phyloP scores from a whole-genome alignment of 495 filamentous ascomycete species.

The Apiosordaria backusii region DNA sequence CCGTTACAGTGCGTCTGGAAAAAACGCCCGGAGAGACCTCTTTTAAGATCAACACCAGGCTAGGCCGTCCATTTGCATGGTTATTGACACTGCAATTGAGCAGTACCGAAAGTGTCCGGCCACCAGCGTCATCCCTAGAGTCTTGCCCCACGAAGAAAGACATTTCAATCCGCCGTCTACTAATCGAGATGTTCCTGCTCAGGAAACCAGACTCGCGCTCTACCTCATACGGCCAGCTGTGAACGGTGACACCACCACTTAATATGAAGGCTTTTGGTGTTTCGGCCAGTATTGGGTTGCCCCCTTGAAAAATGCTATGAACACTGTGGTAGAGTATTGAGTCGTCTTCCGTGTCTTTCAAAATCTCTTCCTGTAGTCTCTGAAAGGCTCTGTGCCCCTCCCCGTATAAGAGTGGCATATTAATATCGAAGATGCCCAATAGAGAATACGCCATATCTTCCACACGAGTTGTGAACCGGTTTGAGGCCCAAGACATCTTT shows the following conservation, averaged over 20 bases:
- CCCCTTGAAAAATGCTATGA: no score
- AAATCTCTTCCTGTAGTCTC: slow-evolving; percentile 21
- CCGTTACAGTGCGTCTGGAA: neutral
- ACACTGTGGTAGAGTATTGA: slow-evolving; percentile 7
- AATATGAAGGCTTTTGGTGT: neutral
- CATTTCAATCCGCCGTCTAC: slow-evolving; percentile 1
- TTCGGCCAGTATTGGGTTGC: neutral
- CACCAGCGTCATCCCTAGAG: neutral
- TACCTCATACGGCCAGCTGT: slow-evolving; percentile 6
- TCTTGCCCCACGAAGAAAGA: neutral
- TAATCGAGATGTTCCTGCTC: neutral
- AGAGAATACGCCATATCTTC: slow-evolving; percentile 37
- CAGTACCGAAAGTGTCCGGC: neutral
- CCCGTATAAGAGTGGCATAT: slow-evolving; percentile 32
- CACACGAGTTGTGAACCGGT: slow-evolving; percentile 24
- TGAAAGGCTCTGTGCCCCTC: slow-evolving; percentile 27
- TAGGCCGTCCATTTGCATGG: neutral
- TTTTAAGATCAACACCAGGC: neutral
- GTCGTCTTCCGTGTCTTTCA: slow-evolving; percentile 16
- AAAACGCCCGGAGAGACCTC: neutral
- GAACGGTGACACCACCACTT: neutral
- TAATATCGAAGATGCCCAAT: slow-evolving; percentile 29
- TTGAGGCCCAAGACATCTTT: slow-evolving; percentile 29
- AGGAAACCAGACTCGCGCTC: neutral
- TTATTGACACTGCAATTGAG: neutral